These are phyloP conservation scores for Lodderomyces margitis DNA, from an alignment of 1,139 yeast genomes.

Conservation along the genomic window DNA sequence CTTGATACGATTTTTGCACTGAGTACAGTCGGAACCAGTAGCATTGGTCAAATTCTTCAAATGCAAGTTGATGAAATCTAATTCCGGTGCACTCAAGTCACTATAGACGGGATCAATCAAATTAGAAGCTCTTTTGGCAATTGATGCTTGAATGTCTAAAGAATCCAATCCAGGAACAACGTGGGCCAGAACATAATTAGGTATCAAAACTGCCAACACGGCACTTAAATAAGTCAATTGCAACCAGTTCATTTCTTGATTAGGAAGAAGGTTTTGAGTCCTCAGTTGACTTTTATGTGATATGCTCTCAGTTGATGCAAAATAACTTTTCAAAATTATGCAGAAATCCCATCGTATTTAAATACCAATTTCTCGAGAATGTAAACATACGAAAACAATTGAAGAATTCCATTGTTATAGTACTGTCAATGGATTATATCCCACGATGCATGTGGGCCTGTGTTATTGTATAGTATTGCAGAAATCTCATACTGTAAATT, in stretches of 20 bases:
- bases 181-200: slow-evolving; percentile 12
- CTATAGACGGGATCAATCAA: slow-evolving; percentile 26
- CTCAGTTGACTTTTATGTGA: too few species aligned
- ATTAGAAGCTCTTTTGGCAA: slow-evolving; percentile 19
- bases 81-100: slow-evolving; percentile 25
- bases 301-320: too few species aligned
- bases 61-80: slow-evolving; percentile 32
- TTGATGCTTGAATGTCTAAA: slow-evolving; percentile 20
- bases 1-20: slow-evolving; percentile 35
- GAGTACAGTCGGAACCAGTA: slow-evolving; percentile 34
- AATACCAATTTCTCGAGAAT: too few species aligned
- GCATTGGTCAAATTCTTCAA: slow-evolving; percentile 24
- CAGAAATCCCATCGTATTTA: too few species aligned
- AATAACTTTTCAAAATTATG: too few species aligned
- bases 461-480: too few species aligned
- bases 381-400: too few species aligned
- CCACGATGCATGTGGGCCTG: too few species aligned
- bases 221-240: slow-evolving; percentile 1
- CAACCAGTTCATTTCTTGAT: neutral
- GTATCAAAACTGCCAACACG: neutral
- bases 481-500: too few species aligned
- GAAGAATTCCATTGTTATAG: too few species aligned
- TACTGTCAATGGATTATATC: too few species aligned
- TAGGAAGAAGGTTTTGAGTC: too few species aligned
- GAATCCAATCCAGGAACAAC: slow-evolving; percentile 22